A percentile compares a stretch with the other conserved stretches of the same genome.
phyloP scores from a whole-genome alignment of 768 basidiomycete genomes.

The Boletus vermiculosoides region DNA sequence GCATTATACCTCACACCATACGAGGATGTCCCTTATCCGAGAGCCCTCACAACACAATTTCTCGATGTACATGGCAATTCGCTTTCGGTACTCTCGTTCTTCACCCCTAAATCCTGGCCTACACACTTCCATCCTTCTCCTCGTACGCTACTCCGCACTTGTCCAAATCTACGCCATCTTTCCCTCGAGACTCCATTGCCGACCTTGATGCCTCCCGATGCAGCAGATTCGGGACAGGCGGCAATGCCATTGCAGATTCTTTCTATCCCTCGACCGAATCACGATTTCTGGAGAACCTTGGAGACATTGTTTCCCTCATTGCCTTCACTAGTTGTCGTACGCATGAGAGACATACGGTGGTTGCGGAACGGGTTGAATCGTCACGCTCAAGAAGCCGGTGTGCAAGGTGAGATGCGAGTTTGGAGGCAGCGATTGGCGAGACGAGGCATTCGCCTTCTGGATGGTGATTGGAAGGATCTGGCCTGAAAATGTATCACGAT shows the following conservation, averaged over 20 bases:
- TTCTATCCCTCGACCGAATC: conserved; percentile 71
- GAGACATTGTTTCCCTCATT: conserved; percentile 55
- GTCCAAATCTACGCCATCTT: conserved; percentile 62
- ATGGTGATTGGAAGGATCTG: conserved; percentile 67
- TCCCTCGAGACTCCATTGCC: conserved; percentile 74
- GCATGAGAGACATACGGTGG: conserved; percentile 71
- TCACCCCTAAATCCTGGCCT: conserved; percentile 70
- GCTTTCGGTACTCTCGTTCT: conserved; percentile 62
- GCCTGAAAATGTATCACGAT: conserved; percentile 11
- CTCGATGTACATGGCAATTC: conserved; percentile 56
- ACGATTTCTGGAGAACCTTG: conserved; percentile 55
- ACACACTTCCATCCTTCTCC: conserved; percentile 58
- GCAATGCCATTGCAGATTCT: conserved; percentile 52
- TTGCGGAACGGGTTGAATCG: conserved; percentile 62
- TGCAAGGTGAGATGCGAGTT: conserved; percentile 77
- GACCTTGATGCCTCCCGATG: conserved; percentile 35
- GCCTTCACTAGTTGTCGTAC: conserved; percentile 55
- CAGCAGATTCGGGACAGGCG: conserved; percentile 30
- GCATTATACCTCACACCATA: conserved; percentile 74
- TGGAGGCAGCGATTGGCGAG: conserved; percentile 66
- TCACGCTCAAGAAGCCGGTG: conserved; percentile 67
- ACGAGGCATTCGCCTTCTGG: conserved; percentile 60
- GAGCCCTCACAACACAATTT: conserved; percentile 56
- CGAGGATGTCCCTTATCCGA: conserved; percentile 60
- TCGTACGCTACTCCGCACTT: conserved; percentile 42